Evolutionary conservation across 805 yeast species (phyloP).

Genomic region (Maudiozyma barnettii): DNA sequence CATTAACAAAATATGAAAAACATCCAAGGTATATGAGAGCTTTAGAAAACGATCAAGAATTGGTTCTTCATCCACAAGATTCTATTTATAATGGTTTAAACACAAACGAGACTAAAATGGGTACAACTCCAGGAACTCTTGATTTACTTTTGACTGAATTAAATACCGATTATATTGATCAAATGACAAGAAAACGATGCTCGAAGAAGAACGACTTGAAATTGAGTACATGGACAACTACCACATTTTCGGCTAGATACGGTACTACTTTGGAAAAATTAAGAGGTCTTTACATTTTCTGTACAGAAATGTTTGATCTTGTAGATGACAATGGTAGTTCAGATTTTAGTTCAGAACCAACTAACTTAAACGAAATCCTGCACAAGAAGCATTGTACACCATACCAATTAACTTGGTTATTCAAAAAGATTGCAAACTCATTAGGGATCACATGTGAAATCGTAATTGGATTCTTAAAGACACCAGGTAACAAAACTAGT

Average conservation of each 20-base stretch:
- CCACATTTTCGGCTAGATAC: conserved; percentile 45
- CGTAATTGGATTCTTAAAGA: conserved; percentile 73
- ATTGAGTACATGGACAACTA: conserved; percentile 45
- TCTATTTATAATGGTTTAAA: conserved; percentile 36
- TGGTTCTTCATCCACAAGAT: conserved; percentile 55
- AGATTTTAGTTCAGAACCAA: conserved; percentile 30
- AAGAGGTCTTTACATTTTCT: conserved; percentile 56
- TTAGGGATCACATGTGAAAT: conserved; percentile 67
- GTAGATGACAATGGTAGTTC: conserved; percentile 31
- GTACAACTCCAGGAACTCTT: conserved; percentile 22
- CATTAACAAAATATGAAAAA: conserved; percentile 59
- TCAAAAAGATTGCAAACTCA: conserved; percentile 60
- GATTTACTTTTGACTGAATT: conserved; percentile 27
- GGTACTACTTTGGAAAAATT: conserved; percentile 46
- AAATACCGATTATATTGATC: conserved; percentile 36
- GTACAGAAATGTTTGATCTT: conserved; percentile 49
- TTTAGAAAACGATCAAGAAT: conserved; percentile 48
- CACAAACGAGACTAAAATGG: conserved; percentile 37
- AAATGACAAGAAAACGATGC: conserved; percentile 31
- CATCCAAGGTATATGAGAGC: conserved; percentile 59
- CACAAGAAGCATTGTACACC: conserved; percentile 46
- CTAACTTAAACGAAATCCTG: conserved; percentile 36
- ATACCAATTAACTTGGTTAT: conserved; percentile 68
- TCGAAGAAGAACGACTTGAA: conserved; percentile 35
- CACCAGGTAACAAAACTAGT: conserved; percentile 50